phyloP scores from a whole-genome alignment of 2,329 filamentous ascomycete species.

The Calonectria pseudoturangicola region DNA sequence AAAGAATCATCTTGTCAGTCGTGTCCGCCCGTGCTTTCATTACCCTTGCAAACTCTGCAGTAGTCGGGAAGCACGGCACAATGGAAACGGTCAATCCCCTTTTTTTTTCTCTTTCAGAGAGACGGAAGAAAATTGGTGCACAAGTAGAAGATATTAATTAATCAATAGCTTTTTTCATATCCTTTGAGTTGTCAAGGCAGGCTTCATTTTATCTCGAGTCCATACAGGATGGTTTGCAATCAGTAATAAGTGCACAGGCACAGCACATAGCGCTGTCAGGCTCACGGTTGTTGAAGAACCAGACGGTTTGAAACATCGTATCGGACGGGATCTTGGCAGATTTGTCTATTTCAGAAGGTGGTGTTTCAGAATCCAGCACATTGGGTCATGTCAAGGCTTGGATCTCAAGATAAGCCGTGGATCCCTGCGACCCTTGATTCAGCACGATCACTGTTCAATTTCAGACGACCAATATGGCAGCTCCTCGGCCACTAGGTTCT shows the following conservation, averaged over 20 bases:
- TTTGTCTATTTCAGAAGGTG: conserved; percentile 7
- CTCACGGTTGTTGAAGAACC: neutral
- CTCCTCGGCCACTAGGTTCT: neutral
- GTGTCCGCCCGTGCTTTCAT: no score
- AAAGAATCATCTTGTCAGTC: no score
- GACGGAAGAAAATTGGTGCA: no score
- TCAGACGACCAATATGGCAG: conserved; percentile 2
- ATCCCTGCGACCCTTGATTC: neutral
- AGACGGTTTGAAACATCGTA: neutral
- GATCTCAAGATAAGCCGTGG: neutral
- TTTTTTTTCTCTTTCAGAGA: no score
- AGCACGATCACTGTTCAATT: conserved; percentile 1
- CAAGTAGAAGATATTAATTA: no score
- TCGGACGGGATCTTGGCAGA: neutral
- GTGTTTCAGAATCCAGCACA: conserved; percentile 5
- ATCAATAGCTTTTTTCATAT: no score
- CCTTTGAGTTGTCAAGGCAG: no score
- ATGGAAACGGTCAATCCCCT: no score
- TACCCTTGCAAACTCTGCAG: no score
- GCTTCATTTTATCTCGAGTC: no score
- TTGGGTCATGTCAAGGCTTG: neutral
- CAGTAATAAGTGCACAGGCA: neutral
- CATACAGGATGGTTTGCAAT: neutral
- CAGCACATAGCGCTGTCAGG: neutral
- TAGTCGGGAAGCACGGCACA: no score